Evolutionary conservation across 2,329 filamentous ascomycete species (phyloP), one percentile per base, ranked within the genome.

Genomic region (Harringtonia lauricola): DNA sequence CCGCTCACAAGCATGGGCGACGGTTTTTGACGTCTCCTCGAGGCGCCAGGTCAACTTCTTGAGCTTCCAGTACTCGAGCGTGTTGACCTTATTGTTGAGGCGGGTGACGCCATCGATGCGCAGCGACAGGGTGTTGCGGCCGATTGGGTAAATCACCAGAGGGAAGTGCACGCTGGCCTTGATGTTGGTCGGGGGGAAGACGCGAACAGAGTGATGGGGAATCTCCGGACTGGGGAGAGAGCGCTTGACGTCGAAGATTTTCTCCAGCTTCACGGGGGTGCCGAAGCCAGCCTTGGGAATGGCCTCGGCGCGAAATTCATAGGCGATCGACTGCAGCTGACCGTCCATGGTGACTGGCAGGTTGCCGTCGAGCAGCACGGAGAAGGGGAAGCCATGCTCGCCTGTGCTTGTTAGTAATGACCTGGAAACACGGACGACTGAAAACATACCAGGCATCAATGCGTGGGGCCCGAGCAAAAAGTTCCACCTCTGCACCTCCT

Each of bases 181-280:
- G 56, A 98, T 81, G 64, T 94, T 92, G 52, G 92, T 98, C 0
- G 92, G 90, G 39, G 90, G 92, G 65, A 98, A 98, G 57, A 96
- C 85, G 57, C 90, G 86, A 49, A 95, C 81, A 15, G 86, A 94
- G 64, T 89, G 82, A 64, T 94, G 90, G 48, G 94, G 87, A 42
- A 76, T 72, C 39, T 87, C 84, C 3, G 86, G 78, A 42, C 83
- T 64, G 8, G 66, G 72, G 22, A 96, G 76, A 29, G 88, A 84
- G 49, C 90, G 85, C 65, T 82, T 82, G 52, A 96, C 74, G 44
- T 80, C 71, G 36, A 96, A 68, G 10, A 74, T 73, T 55, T 79
- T 77, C 49, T 76, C 73, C 55, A 86, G 76, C 52, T 72, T 77
- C 56, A 86, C 71, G 21, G 63, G 55, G 6, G 57, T 28, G 40